phyloP scores from a whole-genome alignment of 2,329 filamentous ascomycete genomes.

The Fusarium oligoseptatum region DNA sequence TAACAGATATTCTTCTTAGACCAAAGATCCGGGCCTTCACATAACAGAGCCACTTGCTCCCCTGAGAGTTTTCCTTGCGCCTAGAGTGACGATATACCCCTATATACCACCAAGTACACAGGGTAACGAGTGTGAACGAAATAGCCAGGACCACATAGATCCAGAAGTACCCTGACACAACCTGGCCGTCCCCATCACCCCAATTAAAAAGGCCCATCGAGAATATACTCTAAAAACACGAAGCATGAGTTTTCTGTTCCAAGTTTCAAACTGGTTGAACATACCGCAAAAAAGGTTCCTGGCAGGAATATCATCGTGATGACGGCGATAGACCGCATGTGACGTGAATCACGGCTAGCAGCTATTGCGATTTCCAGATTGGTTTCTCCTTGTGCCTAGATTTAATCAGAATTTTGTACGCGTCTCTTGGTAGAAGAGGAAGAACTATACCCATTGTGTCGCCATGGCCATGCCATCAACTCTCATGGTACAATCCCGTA shows the following conservation, averaged over 20 bases:
- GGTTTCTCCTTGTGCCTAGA: slow-evolving; percentile 21
- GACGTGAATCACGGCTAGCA: slow-evolving; percentile 8
- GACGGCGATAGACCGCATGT: slow-evolving; percentile 26
- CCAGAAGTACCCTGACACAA: slow-evolving; percentile 15
- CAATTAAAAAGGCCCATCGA: slow-evolving; percentile 22
- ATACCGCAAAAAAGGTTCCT: slow-evolving; percentile 25
- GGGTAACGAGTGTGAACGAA: slow-evolving; percentile 1
- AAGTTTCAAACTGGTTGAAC: too few relatives aligned
- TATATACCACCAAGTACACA: slow-evolving; percentile 16
- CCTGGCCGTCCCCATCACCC: not conserved
- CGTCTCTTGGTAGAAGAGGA: not conserved
- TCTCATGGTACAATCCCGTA: slow-evolving; percentile 15
- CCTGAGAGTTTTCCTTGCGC: not conserved
- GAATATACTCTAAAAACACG: slow-evolving; percentile 8
- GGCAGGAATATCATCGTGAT: slow-evolving; percentile 28
- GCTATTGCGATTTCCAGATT: slow-evolving; percentile 22
- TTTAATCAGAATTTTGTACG: not conserved
- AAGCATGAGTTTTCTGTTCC: not conserved
- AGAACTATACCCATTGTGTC: slow-evolving; percentile 12
- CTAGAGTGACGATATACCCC: slow-evolving; percentile 16
- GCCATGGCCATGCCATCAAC: slow-evolving; percentile 29
- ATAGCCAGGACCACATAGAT: slow-evolving; percentile 14
- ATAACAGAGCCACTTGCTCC: not conserved
- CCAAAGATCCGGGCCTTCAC: not conserved
- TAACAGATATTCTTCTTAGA: not conserved